Evolutionary conservation across 768 basidiomycete genomes (phyloP).

Genomic region (Lepiota venenata): DNA sequence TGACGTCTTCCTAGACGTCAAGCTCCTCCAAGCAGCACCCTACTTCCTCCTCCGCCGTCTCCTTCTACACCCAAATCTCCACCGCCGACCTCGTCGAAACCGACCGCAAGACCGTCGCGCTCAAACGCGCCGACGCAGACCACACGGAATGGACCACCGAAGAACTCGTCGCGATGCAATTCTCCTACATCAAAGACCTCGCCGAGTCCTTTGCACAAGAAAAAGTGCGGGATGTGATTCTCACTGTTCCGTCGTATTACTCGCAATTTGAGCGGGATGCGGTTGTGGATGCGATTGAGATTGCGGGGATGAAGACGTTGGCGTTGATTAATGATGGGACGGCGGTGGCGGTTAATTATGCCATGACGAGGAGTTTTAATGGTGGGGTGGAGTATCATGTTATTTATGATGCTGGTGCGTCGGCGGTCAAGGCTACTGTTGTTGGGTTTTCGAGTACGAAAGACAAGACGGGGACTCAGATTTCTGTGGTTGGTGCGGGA

Average conservation of each 20-base stretch:
- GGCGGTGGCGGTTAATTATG: conserved; percentile 96
- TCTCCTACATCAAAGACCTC: conserved; percentile 85
- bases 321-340: conserved; percentile 91
- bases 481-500: conserved; percentile 79
- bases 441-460: conserved; percentile 58
- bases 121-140: conserved; percentile 50
- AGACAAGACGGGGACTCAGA: conserved; percentile 63
- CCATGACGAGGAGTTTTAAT: conserved; percentile 91
- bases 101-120: conserved; percentile 53
- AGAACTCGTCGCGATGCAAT: conserved; percentile 92
- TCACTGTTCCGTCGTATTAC: conserved; percentile 90
- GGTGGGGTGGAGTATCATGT: conserved; percentile 73
- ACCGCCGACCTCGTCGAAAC: conserved; percentile 51
- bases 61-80: conserved; percentile 57
- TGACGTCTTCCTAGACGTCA: conserved; percentile 83
- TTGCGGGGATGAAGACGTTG: conserved; percentile 81
- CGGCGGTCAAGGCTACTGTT: conserved; percentile 73
- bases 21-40: conserved; percentile 75
- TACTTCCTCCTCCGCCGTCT: conserved; percentile 53
- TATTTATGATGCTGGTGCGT: conserved; percentile 93
- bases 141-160: conserved; percentile 73
- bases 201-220: conserved; percentile 78
- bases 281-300: conserved; percentile 87
- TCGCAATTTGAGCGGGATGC: conserved; percentile 90
- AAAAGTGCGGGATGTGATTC: conserved; percentile 76